Percentiles rank a stretch among this genome's conserved stretches.
phyloP scores from a whole-genome alignment of 2,329 filamentous ascomycete species.

The Xylaria sp. region DNA sequence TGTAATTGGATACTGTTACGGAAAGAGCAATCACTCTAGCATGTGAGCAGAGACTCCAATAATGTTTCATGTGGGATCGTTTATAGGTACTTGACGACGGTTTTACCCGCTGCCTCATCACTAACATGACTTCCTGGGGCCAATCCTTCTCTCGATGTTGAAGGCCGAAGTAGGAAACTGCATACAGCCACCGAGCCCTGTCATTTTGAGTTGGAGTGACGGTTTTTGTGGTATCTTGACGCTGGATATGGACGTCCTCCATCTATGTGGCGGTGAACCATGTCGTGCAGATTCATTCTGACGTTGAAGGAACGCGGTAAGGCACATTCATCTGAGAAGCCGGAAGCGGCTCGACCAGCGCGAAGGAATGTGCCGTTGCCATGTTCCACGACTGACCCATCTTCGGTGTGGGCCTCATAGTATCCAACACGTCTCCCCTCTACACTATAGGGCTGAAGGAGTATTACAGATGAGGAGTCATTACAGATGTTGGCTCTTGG shows the following conservation, averaged over 20 bases:
- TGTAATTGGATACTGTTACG: not conserved
- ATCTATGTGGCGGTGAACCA: slow-evolving; percentile 34
- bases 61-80: slow-evolving; percentile 25
- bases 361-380: slow-evolving; percentile 26
- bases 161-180: slow-evolving; percentile 2
- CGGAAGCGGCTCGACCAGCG: slow-evolving; percentile 1
- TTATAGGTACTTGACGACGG: slow-evolving; percentile 9
- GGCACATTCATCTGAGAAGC: slow-evolving; percentile 27
- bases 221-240: slow-evolving; percentile 14
- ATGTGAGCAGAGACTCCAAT: slow-evolving; percentile 17
- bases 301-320: slow-evolving; percentile 34
- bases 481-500: slow-evolving; percentile 7
- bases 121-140: not conserved
- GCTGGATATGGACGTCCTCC: slow-evolving; percentile 10
- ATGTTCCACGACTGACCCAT: slow-evolving; percentile 12
- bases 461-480: slow-evolving; percentile 16
- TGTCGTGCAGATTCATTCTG: slow-evolving; percentile 24
- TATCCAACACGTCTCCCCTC: slow-evolving; percentile 6
- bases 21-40: slow-evolving; percentile 18
- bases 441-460: slow-evolving; percentile 34
- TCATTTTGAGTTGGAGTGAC: slow-evolving; percentile 9
- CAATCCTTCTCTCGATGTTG: slow-evolving; percentile 1
- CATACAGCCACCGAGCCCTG: slow-evolving; percentile 22
- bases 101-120: slow-evolving; percentile 13
- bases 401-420: slow-evolving; percentile 25